Evolutionary conservation across 2,329 filamentous ascomycete species (phyloP), one percentile per base, ranked within the genome.

Genomic region (Gyromitra esculenta): DNA sequence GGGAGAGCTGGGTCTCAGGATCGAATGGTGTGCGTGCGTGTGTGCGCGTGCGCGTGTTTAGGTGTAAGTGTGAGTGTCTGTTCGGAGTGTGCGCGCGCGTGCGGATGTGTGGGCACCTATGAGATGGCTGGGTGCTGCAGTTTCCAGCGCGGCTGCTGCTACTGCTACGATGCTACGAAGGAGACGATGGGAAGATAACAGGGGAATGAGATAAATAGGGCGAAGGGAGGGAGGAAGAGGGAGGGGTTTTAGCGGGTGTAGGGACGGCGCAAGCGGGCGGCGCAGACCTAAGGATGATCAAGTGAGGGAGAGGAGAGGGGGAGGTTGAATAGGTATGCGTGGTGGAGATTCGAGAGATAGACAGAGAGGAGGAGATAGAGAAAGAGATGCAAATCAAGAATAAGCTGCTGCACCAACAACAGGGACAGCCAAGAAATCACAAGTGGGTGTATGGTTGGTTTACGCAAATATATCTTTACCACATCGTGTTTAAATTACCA

Each of bases 1-100:
- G 91, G 76, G 88, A 87, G 85, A 87, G 90, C 84, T 89, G 88
- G 88, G 89, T 84, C 86, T 87, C 80, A 41, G 65, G 21, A 39
- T 57, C 59, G 45, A 62, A 45, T 39, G 21, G 25, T 25, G 56
- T 73, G 54, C 15, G 48, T 13, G 65, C 25, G 48, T 13, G 65
- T n/a, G 65, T 45, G 65, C 52, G 70, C 18, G 67, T 37, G 54
- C 35, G 54, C 9, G 45, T 62, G n/a, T 37, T 56, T 41, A 56
- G 62, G 50, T n/a, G 66, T 39, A 31, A 37, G 63, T 11, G 56
- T 37, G 56, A n/a, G 59, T 39, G 56, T 69, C 43, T 72, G 43
- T 56, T 45, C 56, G 60, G 39, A 25, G 25, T 52, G 69, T 76
- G 35, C 15, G 25, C 8, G 64, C 13, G 65, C 25, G 72, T 63